phyloP scores from a whole-genome alignment of 2,329 filamentous ascomycete species.

The Annulohypoxylon truncatum region DNA sequence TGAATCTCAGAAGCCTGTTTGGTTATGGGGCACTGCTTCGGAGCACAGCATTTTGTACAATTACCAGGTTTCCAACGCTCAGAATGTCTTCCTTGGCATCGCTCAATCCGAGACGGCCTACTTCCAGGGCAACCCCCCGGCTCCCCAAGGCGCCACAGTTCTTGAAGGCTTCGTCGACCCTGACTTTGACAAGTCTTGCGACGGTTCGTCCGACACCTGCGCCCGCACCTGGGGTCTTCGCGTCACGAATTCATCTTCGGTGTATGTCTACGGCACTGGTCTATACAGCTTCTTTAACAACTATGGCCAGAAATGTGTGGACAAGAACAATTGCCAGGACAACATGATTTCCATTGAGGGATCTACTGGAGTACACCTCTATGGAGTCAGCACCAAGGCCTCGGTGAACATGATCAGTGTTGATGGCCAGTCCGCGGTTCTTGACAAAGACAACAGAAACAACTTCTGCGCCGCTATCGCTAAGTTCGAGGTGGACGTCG shows the following conservation, averaged over 20 bases:
- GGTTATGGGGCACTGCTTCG: constrained; percentile 82
- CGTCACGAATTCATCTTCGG: constrained; percentile 72
- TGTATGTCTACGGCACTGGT: constrained; percentile 78
- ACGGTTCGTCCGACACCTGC: constrained; percentile 60
- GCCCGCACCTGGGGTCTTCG: constrained; percentile 83
- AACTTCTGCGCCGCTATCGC: constrained; percentile 73
- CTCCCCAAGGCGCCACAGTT: constrained; percentile 71
- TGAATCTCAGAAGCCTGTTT: constrained; percentile 80
- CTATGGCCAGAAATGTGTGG: constrained; percentile 78
- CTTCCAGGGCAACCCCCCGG: constrained; percentile 85
- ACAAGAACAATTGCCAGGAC: constrained; percentile 76
- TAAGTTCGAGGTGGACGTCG: constrained; percentile 54
- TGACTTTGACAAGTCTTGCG: constrained; percentile 71
- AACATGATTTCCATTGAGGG: constrained; percentile 81
- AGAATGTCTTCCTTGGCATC: constrained; percentile 82
- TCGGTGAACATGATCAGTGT: constrained; percentile 77
- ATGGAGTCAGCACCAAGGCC: constrained; percentile 79
- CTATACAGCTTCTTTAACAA: constrained; percentile 88
- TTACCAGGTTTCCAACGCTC: constrained; percentile 83
- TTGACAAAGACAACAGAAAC: constrained; percentile 72
- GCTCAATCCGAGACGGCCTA: constrained; percentile 93
- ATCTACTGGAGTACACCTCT: constrained; percentile 68
- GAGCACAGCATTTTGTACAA: constrained; percentile 79
- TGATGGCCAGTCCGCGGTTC: constrained; percentile 64
- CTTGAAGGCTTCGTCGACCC: constrained; percentile 73